Percentiles rank a stretch among this genome's conserved stretches.
phyloP scores from a whole-genome alignment of 306 rosid genomes.

The Alnus glutinosa region DNA sequence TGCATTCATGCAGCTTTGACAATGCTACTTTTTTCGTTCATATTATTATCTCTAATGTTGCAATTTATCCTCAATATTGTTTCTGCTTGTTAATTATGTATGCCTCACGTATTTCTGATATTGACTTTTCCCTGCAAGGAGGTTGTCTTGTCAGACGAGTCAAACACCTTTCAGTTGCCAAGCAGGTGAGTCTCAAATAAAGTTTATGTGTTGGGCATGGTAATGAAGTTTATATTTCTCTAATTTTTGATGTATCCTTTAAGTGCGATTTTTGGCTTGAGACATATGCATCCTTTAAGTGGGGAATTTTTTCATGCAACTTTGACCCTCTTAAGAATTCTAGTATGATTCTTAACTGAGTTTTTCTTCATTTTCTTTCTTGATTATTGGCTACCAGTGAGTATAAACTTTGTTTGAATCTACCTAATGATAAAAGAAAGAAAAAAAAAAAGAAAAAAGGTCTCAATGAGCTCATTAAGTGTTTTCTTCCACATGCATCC shows the following conservation, averaged over 20 bases:
- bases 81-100: background rate
- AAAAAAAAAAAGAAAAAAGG: background rate
- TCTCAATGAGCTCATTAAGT: background rate
- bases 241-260: background rate
- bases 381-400: background rate
- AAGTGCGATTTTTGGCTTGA: background rate
- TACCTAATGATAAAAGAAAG: background rate
- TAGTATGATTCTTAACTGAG: background rate
- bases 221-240: background rate
- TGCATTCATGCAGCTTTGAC: background rate
- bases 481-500: background rate
- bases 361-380: background rate
- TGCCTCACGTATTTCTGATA: slow-evolving; percentile 13
- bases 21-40: background rate
- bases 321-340: background rate
- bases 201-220: background rate
- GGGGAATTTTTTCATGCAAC: background rate
- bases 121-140: slow-evolving; percentile 31
- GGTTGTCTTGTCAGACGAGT: slow-evolving; percentile 40
- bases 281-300: background rate
- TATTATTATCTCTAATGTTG: slow-evolving; percentile 3
- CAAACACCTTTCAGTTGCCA: slow-evolving; percentile 41
- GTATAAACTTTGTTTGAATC: background rate
- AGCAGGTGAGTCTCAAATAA: slow-evolving; percentile 43
- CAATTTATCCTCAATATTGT: background rate